Evolutionary conservation across 139 green algal genomes (phyloP).

Genomic region (Chlamydomonas incerta): DNA sequence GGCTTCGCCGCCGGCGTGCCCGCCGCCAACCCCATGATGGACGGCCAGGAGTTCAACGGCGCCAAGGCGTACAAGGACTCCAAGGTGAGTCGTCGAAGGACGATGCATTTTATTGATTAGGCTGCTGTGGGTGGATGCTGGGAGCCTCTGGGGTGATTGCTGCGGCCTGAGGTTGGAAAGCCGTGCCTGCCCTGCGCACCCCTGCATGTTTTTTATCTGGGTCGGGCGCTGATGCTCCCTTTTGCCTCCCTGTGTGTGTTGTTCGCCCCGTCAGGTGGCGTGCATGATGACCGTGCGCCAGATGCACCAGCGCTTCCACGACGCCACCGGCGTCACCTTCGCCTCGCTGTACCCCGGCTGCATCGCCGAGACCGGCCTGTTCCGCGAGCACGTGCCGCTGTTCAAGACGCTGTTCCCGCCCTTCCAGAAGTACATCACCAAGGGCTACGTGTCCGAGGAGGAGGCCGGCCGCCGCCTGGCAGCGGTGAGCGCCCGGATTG

Average conservation of each 20-base stretch:
- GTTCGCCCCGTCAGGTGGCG: too few species aligned
- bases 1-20: slow-evolving; percentile 68
- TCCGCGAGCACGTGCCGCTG: slow-evolving; percentile 86
- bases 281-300: slow-evolving; percentile 98
- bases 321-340: slow-evolving; percentile 87
- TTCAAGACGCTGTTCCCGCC: slow-evolving; percentile 92
- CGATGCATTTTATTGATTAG: too few species aligned
- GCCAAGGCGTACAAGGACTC: slow-evolving; percentile 98
- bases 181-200: too few species aligned
- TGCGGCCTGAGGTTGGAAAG: too few species aligned
- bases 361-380: slow-evolving; percentile 95
- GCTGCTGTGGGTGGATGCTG: too few species aligned
- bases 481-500: slow-evolving; percentile 61
- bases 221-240: too few species aligned
- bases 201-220: too few species aligned
- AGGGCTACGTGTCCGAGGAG: slow-evolving; percentile 90
- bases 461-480: slow-evolving; percentile 90
- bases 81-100: slow-evolving; percentile 70
- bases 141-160: too few species aligned
- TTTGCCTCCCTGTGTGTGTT: not conserved
- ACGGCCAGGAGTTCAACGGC: slow-evolving; percentile 90
- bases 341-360: slow-evolving; percentile 95
- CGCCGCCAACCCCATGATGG: slow-evolving; percentile 82
- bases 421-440: slow-evolving; percentile 97
- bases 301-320: slow-evolving; percentile 83